phyloP scores from a whole-genome alignment of 495 filamentous ascomycete genomes.

The Aspergillus avenaceus region DNA sequence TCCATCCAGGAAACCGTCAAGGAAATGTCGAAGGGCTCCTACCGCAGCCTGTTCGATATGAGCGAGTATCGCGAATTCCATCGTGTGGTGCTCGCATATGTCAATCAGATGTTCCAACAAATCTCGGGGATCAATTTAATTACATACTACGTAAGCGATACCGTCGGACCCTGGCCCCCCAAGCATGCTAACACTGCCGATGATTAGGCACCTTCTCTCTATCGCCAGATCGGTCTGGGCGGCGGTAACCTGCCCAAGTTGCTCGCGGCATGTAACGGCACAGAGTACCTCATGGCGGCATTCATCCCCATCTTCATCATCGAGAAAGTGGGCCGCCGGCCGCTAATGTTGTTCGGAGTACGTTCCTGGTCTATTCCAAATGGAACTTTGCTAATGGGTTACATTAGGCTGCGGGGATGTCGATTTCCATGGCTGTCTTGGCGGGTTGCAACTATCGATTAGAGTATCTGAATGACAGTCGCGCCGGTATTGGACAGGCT shows the following conservation, averaged over 20 bases:
- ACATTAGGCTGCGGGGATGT: constrained; percentile 65
- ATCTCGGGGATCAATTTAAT: constrained; percentile 73
- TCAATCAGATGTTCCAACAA: constrained; percentile 78
- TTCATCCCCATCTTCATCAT: constrained; percentile 69
- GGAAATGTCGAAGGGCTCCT: constrained; percentile 63
- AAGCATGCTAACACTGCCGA: constrained; percentile 28
- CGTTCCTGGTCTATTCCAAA: constrained; percentile 39
- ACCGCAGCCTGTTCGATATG: constrained; percentile 68
- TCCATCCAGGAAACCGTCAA: constrained; percentile 73
- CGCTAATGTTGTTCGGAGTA: constrained; percentile 70
- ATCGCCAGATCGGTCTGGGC: constrained; percentile 44
- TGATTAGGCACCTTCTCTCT: constrained; percentile 25
- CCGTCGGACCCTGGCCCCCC: constrained; percentile 51
- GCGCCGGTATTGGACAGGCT: constrained; percentile 42
- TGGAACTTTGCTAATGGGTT: constrained; percentile 34
- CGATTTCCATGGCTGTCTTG: constrained; percentile 62
- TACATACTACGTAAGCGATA: constrained; percentile 62
- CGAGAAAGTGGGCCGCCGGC: constrained; percentile 63
- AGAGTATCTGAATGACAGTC: constrained; percentile 25
- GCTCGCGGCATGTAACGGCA: constrained; percentile 66
- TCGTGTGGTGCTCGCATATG: constrained; percentile 63
- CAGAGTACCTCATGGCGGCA: constrained; percentile 70
- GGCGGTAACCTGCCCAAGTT: constrained; percentile 24
- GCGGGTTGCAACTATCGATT: constrained; percentile 37
- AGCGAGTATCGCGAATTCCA: constrained; percentile 71